Base-by-base conservation (phyloP, 108 stramenopile species). In the Aurantiochytrium sp. region DNA sequence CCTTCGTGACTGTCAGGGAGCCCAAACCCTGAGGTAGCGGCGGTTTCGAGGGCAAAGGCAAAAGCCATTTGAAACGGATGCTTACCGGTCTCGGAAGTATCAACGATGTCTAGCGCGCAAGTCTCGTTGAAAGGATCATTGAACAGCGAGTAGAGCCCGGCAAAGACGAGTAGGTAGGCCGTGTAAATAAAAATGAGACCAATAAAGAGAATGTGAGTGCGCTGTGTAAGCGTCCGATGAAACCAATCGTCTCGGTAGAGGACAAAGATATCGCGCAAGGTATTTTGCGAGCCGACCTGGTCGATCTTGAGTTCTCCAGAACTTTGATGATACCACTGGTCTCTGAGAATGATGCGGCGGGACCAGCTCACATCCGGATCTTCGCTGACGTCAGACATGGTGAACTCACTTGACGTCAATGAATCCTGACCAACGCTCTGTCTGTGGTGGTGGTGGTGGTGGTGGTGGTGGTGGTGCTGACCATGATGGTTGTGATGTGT, bases 21-120 rank as follows among this genome's bases (percentile, higher is more conserved):
- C 5, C 91, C 92, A 35, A 58, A 90, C 5, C 96, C 96, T 28
- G 95, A 95, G 25, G 96, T 97, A 12, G 96, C 96, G n/a, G 94
- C 93, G 5, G 96, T 96, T 89, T 96, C 95, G 4, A 97, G 89
- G 10, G 93, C 92, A 88, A 97, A 97, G 5, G 95, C 95, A 94
- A 96, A 96, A 16, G 91, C 44, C 5, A 47, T 35, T 5, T n/a
- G 42, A 53, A 89, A 91, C 72, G 87, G 25, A 47, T 60, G 60
- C 25, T 21, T 18, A 21, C 91, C 93, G 23, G 72, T n/a, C 51
- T 92, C 91, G 5, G 83, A 60, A 10, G 64, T 14, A 69, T 69
- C 64, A 14, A 69, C 18, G 6, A 69, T 23, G 18, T 89, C 72
- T 19, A 93, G 94, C 14, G 96, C 73, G 19, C 96, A 95, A 88